These are phyloP conservation scores for Cajanus cajan DNA, from an alignment of 306 rosid genomes.

Conservation along the genomic window DNA sequence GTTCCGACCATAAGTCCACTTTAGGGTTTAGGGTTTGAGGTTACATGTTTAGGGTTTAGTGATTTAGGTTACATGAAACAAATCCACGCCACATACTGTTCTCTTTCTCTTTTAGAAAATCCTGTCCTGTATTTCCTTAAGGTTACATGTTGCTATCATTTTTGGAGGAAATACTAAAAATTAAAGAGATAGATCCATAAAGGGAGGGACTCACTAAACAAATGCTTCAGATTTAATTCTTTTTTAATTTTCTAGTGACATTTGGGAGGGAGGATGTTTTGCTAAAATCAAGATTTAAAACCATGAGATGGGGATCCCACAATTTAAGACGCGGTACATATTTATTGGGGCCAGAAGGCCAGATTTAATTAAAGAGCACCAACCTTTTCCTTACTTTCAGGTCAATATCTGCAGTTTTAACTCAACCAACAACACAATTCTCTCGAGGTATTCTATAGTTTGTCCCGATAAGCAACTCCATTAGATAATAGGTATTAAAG, in stretches of 20 bases:
- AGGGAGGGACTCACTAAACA: neutral
- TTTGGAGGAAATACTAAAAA: neutral
- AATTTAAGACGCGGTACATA: neutral
- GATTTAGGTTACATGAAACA: no score
- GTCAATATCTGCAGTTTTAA: neutral
- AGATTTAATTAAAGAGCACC: neutral
- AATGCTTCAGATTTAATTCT: neutral
- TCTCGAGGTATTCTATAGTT: neutral
- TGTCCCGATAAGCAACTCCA: neutral
- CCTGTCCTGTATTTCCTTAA: neutral
- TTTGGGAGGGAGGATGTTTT: neutral
- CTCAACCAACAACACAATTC: neutral
- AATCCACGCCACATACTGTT: neutral
- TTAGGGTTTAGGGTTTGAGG: no score
- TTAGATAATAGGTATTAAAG: neutral
- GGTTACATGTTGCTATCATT: neutral
- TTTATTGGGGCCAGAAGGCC: neutral
- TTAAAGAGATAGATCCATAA: neutral
- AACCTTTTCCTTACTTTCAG: neutral
- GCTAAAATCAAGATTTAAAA: neutral
- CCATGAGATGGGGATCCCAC: neutral
- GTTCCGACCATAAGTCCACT: no score
- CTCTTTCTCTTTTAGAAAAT: neutral
- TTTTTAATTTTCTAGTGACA: neutral
- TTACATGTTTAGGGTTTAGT: no score